Conservation (phyloP, 2,329 filamentous ascomycete genomes). For the Ceratocystis papillata region DNA sequence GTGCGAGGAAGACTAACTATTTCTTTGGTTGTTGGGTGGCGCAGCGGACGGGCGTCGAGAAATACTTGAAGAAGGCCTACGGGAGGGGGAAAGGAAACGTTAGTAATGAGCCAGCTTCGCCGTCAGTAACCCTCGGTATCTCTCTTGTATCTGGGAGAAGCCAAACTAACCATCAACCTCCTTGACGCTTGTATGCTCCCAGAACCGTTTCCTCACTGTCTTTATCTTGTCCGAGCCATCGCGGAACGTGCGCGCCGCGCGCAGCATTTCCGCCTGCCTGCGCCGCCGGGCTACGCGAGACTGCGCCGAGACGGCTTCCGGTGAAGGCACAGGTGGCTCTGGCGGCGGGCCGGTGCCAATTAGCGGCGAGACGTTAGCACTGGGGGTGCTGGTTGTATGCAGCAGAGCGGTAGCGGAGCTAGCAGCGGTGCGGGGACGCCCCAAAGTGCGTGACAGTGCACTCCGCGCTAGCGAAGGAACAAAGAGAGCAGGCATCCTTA, state of each 20-base stretch:
- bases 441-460: neutral
- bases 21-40: constrained; percentile 61
- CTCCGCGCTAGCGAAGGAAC: neutral
- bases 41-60: constrained; percentile 68
- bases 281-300: constrained; percentile 41
- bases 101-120: neutral
- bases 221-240: constrained; percentile 30
- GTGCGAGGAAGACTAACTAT: constrained; percentile 59
- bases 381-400: constrained; percentile 30
- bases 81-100: neutral
- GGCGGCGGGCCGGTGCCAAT: constrained; percentile 51
- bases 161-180: constrained; percentile 49
- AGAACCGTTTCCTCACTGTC: constrained; percentile 62
- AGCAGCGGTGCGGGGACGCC: neutral
- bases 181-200: constrained; percentile 68
- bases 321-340: constrained; percentile 40
- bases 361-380: constrained; percentile 42
- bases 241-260: constrained; percentile 41
- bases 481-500: neutral
- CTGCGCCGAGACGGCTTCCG: constrained; percentile 29
- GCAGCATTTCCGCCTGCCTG: constrained; percentile 46
- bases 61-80: constrained; percentile 48
- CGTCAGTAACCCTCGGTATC: too few relatives aligned
- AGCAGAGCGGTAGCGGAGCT: constrained; percentile 8
- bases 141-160: too few relatives aligned